Base-by-base conservation (phyloP, 805 yeast genomes). In the Starmerella powellii region DNA sequence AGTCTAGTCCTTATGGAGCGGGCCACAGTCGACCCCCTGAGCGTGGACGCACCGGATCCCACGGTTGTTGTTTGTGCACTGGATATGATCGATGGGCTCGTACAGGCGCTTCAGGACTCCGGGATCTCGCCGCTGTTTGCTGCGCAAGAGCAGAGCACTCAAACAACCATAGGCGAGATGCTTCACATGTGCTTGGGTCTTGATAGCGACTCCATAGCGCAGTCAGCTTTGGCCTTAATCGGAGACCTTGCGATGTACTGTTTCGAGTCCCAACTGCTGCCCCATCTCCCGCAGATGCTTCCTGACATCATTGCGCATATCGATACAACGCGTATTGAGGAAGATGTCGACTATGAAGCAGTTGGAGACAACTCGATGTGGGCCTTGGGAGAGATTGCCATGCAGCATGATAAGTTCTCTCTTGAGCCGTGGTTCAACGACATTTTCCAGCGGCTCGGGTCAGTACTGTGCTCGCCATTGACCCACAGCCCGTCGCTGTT, bases 311-410 rank as follows among this genome's bases (percentile, higher is more conserved):
- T 85, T 47, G 66, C 74, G n/a, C 70, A 76, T 45, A 76, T 86
- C 48, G 60, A 58, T 24, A 18, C 45, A 20, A 26, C 19, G 6
- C 42, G 23, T 28, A 40, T 51, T 19, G 77, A 80, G 4, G 93
- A 82, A 59, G 49, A 47, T 24, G 39, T 41, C 15, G 24, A 33
- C 18, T 70, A 81, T 52, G 71, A 74, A 49, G 75, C 88, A 0
- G 85, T 81, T 2, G 78, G 78, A 53, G 83, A 82, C 61, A 91
- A 91, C 60, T 91, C 97, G 1, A 76, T 84, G 38, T 91, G 98
- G 98, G 74, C 95, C 2, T 63, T 82, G 12, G 97, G 98, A 34
- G 94, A 91, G 59, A 74, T 91, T 24, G 70, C 84, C 3, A 66
- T 86, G 55, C 72, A 82, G 42, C 55, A 73, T 13, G 58, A 49